Percentiles rank a stretch among this genome's conserved stretches.
phyloP scores from a whole-genome alignment of 345 rosid genomes.

The Eucalyptus camaldulensis region DNA sequence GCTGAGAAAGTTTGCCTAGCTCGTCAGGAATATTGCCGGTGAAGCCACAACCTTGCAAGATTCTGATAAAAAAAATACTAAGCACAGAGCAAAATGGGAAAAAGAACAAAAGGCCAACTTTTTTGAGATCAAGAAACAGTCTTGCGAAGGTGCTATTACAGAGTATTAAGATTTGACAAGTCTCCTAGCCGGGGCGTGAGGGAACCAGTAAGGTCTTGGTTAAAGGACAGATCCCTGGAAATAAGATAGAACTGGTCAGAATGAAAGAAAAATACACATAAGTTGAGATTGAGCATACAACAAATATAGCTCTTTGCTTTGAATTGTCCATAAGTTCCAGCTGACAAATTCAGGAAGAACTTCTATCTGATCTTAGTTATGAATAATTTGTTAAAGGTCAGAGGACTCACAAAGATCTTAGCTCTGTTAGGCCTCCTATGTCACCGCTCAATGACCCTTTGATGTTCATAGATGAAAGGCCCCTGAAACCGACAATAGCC shows the following conservation, averaged over 20 bases:
- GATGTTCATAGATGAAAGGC: slow-evolving; percentile 75
- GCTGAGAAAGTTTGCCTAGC: slow-evolving; percentile 61
- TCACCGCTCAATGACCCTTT: slow-evolving; percentile 81
- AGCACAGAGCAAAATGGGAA: background rate
- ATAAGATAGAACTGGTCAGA: background rate
- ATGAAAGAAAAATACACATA: background rate
- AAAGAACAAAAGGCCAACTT: background rate
- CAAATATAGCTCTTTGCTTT: background rate
- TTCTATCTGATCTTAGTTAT: background rate
- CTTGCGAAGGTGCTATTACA: slow-evolving; percentile 28
- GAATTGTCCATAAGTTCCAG: background rate
- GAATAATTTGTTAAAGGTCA: background rate
- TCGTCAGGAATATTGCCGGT: slow-evolving; percentile 75
- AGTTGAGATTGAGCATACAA: background rate
- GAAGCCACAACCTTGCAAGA: slow-evolving; percentile 84
- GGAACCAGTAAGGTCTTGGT: slow-evolving; percentile 61
- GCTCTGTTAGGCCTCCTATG: slow-evolving; percentile 75
- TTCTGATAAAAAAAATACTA: slow-evolving; percentile 27
- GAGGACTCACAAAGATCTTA: slow-evolving; percentile 72
- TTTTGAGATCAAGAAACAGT: background rate
- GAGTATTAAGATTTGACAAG: slow-evolving; percentile 59
- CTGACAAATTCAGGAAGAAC: background rate
- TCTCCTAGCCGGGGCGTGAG: slow-evolving; percentile 69
- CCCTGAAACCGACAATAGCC: slow-evolving; percentile 23
- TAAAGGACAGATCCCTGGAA: slow-evolving; percentile 82